Conservation (phyloP, 164 flowering plant genomes). For the Akebia trifoliata region DNA sequence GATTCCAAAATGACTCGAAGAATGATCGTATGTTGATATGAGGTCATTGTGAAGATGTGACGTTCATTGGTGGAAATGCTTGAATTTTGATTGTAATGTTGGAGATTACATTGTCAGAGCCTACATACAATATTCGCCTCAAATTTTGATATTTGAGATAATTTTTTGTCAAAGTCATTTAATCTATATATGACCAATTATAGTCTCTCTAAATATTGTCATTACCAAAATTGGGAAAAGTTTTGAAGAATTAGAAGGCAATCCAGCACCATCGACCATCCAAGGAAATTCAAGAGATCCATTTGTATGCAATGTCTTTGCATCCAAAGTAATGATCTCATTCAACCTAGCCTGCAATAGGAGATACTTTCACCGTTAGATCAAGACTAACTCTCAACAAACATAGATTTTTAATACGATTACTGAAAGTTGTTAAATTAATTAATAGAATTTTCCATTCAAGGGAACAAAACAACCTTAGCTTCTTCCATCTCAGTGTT, state of each 20-base stretch:
- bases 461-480: conserved; percentile 52
- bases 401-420: neutral
- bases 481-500: conserved; percentile 93
- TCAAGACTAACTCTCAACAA: neutral
- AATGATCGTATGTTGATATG: too few relatives aligned
- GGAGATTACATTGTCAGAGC: too few relatives aligned
- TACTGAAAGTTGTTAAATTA: neutral
- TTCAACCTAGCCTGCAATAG: conserved; percentile 77
- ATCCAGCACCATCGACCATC: conserved; percentile 96
- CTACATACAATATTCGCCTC: too few relatives aligned
- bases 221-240: conserved; percentile 82
- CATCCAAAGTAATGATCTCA: conserved; percentile 70
- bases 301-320: conserved; percentile 37
- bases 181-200: too few relatives aligned
- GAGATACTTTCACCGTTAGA: neutral
- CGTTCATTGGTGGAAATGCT: too few relatives aligned
- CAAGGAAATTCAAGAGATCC: conserved; percentile 66
- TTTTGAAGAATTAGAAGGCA: conserved; percentile 74
- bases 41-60: too few relatives aligned
- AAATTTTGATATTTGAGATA: too few relatives aligned
- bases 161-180: too few relatives aligned
- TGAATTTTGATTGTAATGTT: too few relatives aligned
- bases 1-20: too few relatives aligned
- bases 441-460: neutral
- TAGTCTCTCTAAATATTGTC: neutral